Evolutionary conservation across 306 rosid species (phyloP), one percentile per base, ranked within the genome.

Genomic region (Medicago ruthenica): DNA sequence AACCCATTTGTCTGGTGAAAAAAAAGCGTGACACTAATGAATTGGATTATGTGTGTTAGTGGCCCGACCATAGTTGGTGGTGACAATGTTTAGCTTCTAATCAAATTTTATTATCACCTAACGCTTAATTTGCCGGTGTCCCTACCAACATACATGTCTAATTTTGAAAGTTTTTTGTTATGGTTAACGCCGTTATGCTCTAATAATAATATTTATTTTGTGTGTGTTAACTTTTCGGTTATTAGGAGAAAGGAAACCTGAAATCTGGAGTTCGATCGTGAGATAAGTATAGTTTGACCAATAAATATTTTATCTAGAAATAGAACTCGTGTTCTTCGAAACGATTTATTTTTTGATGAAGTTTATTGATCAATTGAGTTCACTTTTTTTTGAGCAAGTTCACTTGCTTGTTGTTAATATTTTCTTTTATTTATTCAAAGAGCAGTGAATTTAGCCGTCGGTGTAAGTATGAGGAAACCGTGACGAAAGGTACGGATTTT

Each of bases 61-160:
- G 71, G 15, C 73, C 89, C 86, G 89, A 88, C 96, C 87, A 80
- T 27, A 55, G 63, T 67, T 69, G 66, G 83, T 88, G 93, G 89
- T 68, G 80, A 80, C 86, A 83, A 85, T 65, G 71, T 82, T 78
- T 67, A 51, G 83, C 85, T 76, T 83, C 71, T 53, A 74, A 82
- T 59, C 64, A 73, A 71, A 67, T 50, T 66, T 42, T 55, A 80
- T 67, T 64, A 61, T 73, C 58, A 91, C 93, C 92, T 40, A 85
- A 85, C 92, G 76, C 66, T 78, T 63, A 24, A 48, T 62, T 81
- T 81, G 79, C 80, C 79, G 85, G 90, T 86, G 91, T 86, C 92
- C 97, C 97, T 67, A 89, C 84, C 80, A 39, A 76, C 85, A 76
- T 62, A 68, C 80, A 76, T 51, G 39, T 2, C 44, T 42, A 64